Base-by-base conservation (phyloP, 176 grass and related monocot genomes). In the Oryza longistaminata region DNA sequence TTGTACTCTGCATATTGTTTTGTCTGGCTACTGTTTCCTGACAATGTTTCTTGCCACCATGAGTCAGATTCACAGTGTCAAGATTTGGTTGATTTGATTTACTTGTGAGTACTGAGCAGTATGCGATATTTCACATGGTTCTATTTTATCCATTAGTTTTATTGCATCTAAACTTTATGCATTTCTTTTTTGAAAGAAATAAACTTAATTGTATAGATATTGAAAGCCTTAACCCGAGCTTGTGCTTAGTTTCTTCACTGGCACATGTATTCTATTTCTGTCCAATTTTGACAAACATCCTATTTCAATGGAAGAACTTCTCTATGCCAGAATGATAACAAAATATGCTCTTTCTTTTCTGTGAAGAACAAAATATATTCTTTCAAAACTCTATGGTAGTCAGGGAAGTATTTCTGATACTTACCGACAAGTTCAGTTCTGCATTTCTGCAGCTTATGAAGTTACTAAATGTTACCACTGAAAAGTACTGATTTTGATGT, bases 11-110 rank as follows among this genome's bases (percentile, higher is more conserved):
- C 43, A 74, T 25, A 27, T 49, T 74, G 27, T 74, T 49, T 25
- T 48, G 44, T 74, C 43, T 29, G 43, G 11, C 14, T 15, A 73
- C 22, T 49, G 69, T 48, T 27, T 17, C 24, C 71, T 74, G 71
- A 9, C 43, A 73, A 73, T 73, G 40, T 49, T 27, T 49, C 49
- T 43, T 73, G 43, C 22, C 11, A 46, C 71, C 27, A 14, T 73
- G 22, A 74, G 43, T 74, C 71, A 49, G 71, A 74, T 71, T 71
- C 21, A 73, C 25, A 17, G 71, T 49, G 71, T 48, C 22, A 74
- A 74, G 43, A 74, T 74, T 49, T 74, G 71, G 22, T 74, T 29
- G 44, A 29, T 25, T 74, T 49, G 71, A 74, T 26, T 15, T 70
- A 40, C n/a, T 73, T 74, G 72, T 15, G 72, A 74, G 24, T 10